Percentiles rank a stretch among this genome's conserved stretches.
phyloP scores from a whole-genome alignment of 2,329 filamentous ascomycete genomes.

The Amylocarpus encephaloides region DNA sequence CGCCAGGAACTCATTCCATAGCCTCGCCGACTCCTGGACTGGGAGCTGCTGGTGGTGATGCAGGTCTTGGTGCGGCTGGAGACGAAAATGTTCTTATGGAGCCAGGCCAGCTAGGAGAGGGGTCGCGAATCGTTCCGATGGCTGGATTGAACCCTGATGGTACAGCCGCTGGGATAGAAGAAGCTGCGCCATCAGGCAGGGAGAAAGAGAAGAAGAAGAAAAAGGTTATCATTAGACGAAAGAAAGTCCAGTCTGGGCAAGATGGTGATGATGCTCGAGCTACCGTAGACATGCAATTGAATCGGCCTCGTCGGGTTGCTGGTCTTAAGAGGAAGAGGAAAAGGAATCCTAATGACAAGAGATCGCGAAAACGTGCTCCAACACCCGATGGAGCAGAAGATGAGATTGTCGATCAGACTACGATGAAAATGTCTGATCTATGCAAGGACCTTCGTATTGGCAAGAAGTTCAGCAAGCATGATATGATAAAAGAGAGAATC shows the following conservation, averaged over 20 bases:
- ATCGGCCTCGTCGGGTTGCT: conserved; percentile 14
- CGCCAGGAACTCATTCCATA: conserved; percentile 3
- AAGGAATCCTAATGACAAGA: too few relatives aligned
- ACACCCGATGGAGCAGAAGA: conserved; percentile 60
- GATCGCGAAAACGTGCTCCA: conserved; percentile 18
- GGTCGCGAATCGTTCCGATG: conserved; percentile 19
- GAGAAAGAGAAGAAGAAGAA: conserved; percentile 21
- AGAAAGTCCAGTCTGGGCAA: conserved; percentile 18
- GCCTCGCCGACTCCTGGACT: background rate
- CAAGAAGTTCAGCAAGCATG: conserved; percentile 68
- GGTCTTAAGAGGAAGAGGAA: conserved; percentile 25
- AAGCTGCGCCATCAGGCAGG: conserved; percentile 14
- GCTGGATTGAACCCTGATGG: conserved; percentile 26
- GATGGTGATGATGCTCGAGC: conserved; percentile 22
- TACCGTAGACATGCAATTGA: conserved; percentile 22
- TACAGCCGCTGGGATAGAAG: conserved; percentile 18
- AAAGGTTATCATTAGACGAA: conserved; percentile 14
- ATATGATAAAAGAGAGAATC: conserved; percentile 61
- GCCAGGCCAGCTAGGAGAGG: conserved; percentile 8
- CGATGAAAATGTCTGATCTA: conserved; percentile 66
- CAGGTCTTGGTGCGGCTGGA: conserved; percentile 7
- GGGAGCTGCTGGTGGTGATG: conserved; percentile 11
- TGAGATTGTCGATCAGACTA: conserved; percentile 57
- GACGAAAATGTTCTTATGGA: conserved; percentile 3
- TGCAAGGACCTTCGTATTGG: conserved; percentile 65